phyloP scores from a whole-genome alignment of 2,329 filamentous ascomycete genomes.

The Monilinia polystroma region DNA sequence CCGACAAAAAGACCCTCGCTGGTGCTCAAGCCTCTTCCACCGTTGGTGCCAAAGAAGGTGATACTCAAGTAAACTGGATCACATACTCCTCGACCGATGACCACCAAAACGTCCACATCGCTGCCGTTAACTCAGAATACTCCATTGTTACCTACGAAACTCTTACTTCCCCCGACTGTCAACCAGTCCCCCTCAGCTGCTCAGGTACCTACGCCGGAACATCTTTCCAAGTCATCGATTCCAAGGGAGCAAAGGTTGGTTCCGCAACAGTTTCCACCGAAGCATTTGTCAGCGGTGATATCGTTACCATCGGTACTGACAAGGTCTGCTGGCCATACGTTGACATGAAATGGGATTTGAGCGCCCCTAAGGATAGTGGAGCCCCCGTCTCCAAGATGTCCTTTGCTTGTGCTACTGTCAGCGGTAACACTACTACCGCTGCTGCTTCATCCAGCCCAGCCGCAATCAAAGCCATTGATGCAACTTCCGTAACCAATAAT shows the following conservation, averaged over 20 bases:
- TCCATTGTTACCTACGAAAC: constrained; percentile 62
- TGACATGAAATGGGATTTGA: constrained; percentile 53
- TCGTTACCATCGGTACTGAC: constrained; percentile 53
- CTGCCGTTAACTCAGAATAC: constrained; percentile 51
- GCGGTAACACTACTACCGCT: background rate
- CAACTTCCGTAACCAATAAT: background rate
- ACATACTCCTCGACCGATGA: constrained; percentile 51
- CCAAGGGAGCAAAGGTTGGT: constrained; percentile 52
- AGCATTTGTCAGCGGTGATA: constrained; percentile 61
- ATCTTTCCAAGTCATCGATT: constrained; percentile 57
- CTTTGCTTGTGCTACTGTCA: constrained; percentile 48
- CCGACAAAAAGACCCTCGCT: constrained; percentile 57
- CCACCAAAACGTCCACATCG: constrained; percentile 58
- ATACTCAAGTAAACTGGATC: constrained; percentile 60
- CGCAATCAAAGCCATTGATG: background rate
- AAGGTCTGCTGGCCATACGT: constrained; percentile 63
- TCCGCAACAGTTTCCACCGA: constrained; percentile 50
- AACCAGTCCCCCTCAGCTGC: constrained; percentile 59
- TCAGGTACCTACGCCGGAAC: constrained; percentile 57
- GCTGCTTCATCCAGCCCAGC: background rate
- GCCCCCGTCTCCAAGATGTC: constrained; percentile 46
- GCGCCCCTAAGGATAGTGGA: constrained; percentile 32
- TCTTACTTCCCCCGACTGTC: constrained; percentile 54
- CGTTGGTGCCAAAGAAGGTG: constrained; percentile 54
- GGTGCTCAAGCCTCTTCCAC: constrained; percentile 53